Evolutionary conservation across 2,329 filamentous ascomycete genomes (phyloP), one percentile per base, ranked within the genome.

Genomic region (Sporothrix luriei): DNA sequence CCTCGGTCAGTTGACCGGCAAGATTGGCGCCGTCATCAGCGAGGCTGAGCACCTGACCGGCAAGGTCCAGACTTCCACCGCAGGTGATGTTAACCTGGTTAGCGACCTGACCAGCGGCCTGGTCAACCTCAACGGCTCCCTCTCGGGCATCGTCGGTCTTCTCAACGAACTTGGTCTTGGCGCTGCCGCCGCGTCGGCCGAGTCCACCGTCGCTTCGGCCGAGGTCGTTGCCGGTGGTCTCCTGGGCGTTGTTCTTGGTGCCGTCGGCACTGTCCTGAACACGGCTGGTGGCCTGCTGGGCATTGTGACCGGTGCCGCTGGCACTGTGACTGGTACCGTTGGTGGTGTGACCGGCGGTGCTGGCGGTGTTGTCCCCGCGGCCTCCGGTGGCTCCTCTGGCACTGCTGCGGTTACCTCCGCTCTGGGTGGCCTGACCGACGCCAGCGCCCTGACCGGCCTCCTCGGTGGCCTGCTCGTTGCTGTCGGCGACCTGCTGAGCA

Each of bases 41-140:
- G 1, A 16, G 57, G 66, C 66, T 33, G 64, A 49, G 33, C 5
- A 5, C 9, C 54, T 65, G 43, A 16, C 55, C 24, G 40, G 21
- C 33, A 46, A 48, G 26, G 29, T 70, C 65, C 6, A 62, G 38
- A 14, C 48, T 6, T 49, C 51, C 48, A 40, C 9, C 29, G 43
- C 65, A 6, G 66, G n/a, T 13, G 62, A 68, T 43, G 51, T 16
- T n/a, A 33, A 24, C 24, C 19, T 66, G 16, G 43, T 57, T 13
- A 38, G 29, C 52, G 61, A 51, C 46, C 62, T 70, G 40, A 66
- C 65, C 26, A n/a, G 59, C n/a, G 55, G 38, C 13, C 24, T 70
- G 16, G 2, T 57, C 43, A 38, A 6, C 54, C 29, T 71, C 43
- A 57, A 57, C 61, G 4, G n/a, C 21, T 55, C 66, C 11, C 40